Base-by-base conservation (phyloP, 2,329 filamentous ascomycete genomes). In the Aspergillus texensis region DNA sequence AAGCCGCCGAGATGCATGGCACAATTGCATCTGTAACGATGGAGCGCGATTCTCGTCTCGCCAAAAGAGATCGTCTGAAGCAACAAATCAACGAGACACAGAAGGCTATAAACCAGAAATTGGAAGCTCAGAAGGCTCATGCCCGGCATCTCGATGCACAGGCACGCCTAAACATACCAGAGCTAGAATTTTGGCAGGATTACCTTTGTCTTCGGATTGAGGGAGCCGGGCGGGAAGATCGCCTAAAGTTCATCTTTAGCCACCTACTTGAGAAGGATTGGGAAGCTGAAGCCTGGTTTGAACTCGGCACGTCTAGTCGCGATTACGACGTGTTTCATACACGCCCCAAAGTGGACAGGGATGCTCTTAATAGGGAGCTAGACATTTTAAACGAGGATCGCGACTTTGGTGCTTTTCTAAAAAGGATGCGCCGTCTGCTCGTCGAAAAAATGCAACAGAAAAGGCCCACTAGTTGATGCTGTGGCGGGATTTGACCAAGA, bases 121-220 rank as follows among this genome's bases (percentile, higher is more conserved):
- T 81, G 41, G 78, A 81, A 58, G 80, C 81, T 4, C 82, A 84
- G 67, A 78, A 78, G 58, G 73, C 74, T 14, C 80, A 84, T 75
- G 88, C 91, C 55, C 85, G 87, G 66, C 89, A 92, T 70, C 83
- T 96, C 43, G 92, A 96, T 71, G 86, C 90, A 2, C 94, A 98
- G 80, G 88, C 91, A 60, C 88, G 93, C 39, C 91, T 94, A 79
- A 98, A 99, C 78, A 87, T 92, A 50, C 95, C 95, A 0, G 95
- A 99, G 81, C 85, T 99, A 53, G 91, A 94, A 70, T 98, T 98
- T 76, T 99, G 95, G 95, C 91, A 96, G 76, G 91, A 90, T 60
- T 95, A 94, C 75, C 82, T 99, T 64, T 94, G 94, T 63, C 78
- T 98, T 75, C 85, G 91, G 65, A 96, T 99, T 73, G 94, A 98